A percentile compares a stretch with the other conserved stretches of the same genome.
These are phyloP conservation scores for Volvox reticuliferus DNA, from an alignment of 139 green algal species.

Conservation along the genomic window DNA sequence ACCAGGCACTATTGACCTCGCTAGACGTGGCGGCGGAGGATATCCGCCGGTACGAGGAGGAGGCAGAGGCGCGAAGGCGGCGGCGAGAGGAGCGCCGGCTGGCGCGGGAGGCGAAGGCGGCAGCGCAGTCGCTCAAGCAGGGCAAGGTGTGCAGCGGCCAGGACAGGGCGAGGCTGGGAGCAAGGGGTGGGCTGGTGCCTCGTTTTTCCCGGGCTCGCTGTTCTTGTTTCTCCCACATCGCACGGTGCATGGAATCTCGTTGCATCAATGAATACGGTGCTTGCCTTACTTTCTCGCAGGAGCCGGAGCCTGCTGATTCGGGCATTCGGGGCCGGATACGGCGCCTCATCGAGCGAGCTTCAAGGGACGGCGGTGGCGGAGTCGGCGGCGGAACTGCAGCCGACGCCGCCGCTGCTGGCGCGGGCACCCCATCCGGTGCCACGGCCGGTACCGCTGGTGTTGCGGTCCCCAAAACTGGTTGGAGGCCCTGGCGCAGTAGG, in stretches of 20 bases:
- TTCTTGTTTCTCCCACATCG: too few species aligned
- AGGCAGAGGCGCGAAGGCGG: conserved; percentile 1
- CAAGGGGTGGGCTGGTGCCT: too few species aligned
- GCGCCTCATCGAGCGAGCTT: background rate
- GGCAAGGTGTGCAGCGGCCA: background rate
- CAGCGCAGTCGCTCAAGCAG: conserved; percentile 18
- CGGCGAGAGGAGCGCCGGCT: conserved; percentile 7
- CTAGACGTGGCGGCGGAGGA: conserved; percentile 33
- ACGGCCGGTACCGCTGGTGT: background rate
- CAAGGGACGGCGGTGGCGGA: background rate
- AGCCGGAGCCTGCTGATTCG: background rate
- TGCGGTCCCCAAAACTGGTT: background rate
- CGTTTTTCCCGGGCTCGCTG: too few species aligned
- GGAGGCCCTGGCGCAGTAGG: background rate
- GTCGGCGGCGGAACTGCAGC: background rate
- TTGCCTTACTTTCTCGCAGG: background rate
- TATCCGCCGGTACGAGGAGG: conserved; percentile 15
- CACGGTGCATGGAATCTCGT: too few species aligned
- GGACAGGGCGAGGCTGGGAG: too few species aligned
- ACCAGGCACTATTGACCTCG: conserved; percentile 30
- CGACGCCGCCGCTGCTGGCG: background rate
- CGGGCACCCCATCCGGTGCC: background rate
- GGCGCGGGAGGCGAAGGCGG: conserved; percentile 4
- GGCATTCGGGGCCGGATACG: background rate
- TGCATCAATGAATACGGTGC: too few species aligned